phyloP scores from a whole-genome alignment of 2,329 filamentous ascomycete genomes.

The Cytospora mali region DNA sequence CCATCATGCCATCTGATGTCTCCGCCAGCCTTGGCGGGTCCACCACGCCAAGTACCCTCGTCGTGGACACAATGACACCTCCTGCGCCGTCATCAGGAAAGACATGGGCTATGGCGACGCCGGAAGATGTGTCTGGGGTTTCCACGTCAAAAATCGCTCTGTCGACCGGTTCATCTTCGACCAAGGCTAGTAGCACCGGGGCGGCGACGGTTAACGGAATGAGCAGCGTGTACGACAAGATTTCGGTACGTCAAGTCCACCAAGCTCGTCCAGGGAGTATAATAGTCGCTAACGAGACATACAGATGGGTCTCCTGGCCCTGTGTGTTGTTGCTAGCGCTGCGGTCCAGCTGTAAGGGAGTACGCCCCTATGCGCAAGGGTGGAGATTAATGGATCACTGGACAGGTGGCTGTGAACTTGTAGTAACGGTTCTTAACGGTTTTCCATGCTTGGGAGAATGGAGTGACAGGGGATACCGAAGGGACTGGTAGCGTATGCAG shows the following conservation, averaged over 20 bases:
- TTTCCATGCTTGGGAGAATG: no score
- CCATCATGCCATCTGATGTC: slow-evolving; percentile 24
- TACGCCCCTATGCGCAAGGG: no score
- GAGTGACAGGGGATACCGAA: no score
- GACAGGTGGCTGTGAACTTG: neutral
- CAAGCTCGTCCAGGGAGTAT: neutral
- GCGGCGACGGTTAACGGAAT: slow-evolving; percentile 2
- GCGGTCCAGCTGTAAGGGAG: slow-evolving; percentile 10
- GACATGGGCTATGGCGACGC: slow-evolving; percentile 10
- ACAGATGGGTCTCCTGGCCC: slow-evolving; percentile 15
- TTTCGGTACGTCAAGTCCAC: slow-evolving; percentile 18
- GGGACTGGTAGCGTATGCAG: no score
- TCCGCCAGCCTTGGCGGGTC: slow-evolving; percentile 11
- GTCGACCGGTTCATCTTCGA: neutral
- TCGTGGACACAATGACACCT: slow-evolving; percentile 17
- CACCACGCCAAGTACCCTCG: slow-evolving; percentile 18
- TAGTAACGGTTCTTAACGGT: no score
- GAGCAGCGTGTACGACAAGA: slow-evolving; percentile 9
- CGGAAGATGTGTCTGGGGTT: neutral
- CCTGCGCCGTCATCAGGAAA: slow-evolving; percentile 6
- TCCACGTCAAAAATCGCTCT: neutral
- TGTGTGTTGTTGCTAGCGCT: slow-evolving; percentile 14
- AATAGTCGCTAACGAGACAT: slow-evolving; percentile 6
- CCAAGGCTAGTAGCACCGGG: neutral
- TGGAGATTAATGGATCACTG: no score